A percentile compares a stretch with the other conserved stretches of the same genome.
These are phyloP conservation scores for Fibroporia radiculosa DNA, from an alignment of 768 basidiomycete species.

Conservation along the genomic window DNA sequence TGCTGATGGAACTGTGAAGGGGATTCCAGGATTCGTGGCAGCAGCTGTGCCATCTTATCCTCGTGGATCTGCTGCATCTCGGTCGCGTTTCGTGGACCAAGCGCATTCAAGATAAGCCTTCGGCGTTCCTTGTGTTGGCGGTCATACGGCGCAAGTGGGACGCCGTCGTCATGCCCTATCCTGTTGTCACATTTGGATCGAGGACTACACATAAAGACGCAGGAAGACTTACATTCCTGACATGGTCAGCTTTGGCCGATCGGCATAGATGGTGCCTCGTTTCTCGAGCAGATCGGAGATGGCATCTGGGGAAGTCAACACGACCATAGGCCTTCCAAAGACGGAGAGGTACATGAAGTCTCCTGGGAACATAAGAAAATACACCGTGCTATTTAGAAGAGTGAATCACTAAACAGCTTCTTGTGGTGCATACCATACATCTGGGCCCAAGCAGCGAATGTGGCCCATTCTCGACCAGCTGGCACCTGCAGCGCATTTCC, in stretches of 20 bases:
- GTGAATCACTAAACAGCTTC: neutral
- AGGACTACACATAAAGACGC: neutral
- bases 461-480: neutral
- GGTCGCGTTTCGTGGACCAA: neutral
- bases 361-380: slow-evolving; percentile 5
- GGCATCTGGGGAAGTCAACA: slow-evolving; percentile 22
- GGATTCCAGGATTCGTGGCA: neutral
- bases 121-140: slow-evolving; percentile 1
- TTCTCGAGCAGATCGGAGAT: slow-evolving; percentile 25
- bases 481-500: slow-evolving; percentile 17
- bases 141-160: neutral
- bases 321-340: slow-evolving; percentile 14
- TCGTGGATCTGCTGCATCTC: neutral
- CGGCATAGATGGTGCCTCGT: slow-evolving; percentile 23
- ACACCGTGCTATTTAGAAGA: neutral
- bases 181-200: neutral
- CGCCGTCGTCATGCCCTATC: slow-evolving; percentile 2
- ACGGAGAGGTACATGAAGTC: slow-evolving; percentile 17
- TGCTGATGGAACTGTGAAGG: neutral
- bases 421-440: slow-evolving; percentile 1
- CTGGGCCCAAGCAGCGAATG: slow-evolving; percentile 1
- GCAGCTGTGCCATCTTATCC: neutral
- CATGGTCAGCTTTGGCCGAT: slow-evolving; percentile 16
- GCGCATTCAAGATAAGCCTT: neutral
- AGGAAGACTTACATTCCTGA: slow-evolving; percentile 9